Conservation (phyloP, 306 rosid species). For the Parietaria judaica region DNA sequence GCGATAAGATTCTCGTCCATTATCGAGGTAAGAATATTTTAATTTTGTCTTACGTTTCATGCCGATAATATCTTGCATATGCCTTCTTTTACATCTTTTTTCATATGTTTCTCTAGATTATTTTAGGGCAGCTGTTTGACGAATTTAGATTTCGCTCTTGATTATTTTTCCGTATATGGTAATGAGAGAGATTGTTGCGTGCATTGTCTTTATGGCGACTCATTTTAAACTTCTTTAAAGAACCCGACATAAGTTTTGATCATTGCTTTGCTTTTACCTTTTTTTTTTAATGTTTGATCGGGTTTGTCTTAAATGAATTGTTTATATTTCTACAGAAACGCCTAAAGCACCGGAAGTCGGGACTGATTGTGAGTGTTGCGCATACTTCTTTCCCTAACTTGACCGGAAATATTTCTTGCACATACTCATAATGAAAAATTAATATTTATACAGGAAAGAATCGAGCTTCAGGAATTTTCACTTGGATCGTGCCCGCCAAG, state of each 20-base stretch:
- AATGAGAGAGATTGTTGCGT: too few species aligned
- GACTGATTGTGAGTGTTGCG: conserved; percentile 53
- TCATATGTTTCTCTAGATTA: too few species aligned
- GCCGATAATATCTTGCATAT: too few species aligned
- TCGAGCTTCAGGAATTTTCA: conserved; percentile 74
- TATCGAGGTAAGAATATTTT: conserved; percentile 57
- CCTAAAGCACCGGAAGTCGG: conserved; percentile 70
- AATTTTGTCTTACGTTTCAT: neutral
- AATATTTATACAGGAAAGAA: conserved; percentile 51
- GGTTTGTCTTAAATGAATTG: conserved; percentile 13
- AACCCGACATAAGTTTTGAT: too few species aligned
- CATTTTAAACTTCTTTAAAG: too few species aligned
- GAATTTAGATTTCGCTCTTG: too few species aligned
- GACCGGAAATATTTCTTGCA: conserved; percentile 9
- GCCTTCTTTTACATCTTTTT: too few species aligned
- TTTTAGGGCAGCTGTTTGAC: too few species aligned
- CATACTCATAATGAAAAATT: conserved; percentile 14
- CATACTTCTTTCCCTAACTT: conserved; percentile 5
- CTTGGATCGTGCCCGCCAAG: conserved; percentile 82
- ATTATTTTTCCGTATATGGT: too few species aligned
- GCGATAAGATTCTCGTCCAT: conserved; percentile 56
- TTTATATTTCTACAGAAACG: conserved; percentile 50
- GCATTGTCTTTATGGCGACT: too few species aligned
- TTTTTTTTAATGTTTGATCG: neutral
- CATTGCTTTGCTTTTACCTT: too few species aligned